Conservation (phyloP, 2,329 filamentous ascomycete species). For the Aspergillus melleus region DNA sequence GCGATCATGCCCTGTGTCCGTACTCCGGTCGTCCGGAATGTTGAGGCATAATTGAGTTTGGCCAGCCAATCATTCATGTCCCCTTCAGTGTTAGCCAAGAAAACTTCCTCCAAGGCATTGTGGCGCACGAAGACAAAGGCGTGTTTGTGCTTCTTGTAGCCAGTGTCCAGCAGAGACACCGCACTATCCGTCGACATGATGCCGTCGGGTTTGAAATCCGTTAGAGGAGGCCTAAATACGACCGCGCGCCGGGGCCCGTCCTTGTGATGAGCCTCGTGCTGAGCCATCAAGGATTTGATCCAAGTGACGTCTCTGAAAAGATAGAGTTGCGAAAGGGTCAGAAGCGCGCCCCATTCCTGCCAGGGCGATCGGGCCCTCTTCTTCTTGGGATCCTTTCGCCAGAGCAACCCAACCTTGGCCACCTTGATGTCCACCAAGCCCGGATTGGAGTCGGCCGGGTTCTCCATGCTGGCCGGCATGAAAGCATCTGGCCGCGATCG, state of each 20-base stretch:
- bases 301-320: constrained; percentile 92
- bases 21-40: constrained; percentile 88
- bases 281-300: constrained; percentile 87
- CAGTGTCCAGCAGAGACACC: constrained; percentile 80
- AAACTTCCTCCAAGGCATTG: constrained; percentile 82
- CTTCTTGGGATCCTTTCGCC: constrained; percentile 92
- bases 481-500: constrained; percentile 93
- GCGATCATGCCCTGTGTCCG: constrained; percentile 85
- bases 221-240: constrained; percentile 84
- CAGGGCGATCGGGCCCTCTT: constrained; percentile 93
- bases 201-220: constrained; percentile 90
- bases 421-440: constrained; percentile 97
- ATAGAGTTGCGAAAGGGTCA: constrained; percentile 95
- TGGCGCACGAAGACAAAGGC: constrained; percentile 89
- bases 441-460: constrained; percentile 81
- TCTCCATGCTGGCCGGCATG: constrained; percentile 82
- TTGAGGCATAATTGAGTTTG: constrained; percentile 93
- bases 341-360: constrained; percentile 97
- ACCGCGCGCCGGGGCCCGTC: constrained; percentile 74
- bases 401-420: constrained; percentile 90
- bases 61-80: constrained; percentile 97
- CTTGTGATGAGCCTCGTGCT: constrained; percentile 80
- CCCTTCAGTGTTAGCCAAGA: constrained; percentile 83
- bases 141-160: constrained; percentile 91
- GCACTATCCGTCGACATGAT: constrained; percentile 92